Evolutionary conservation across 768 basidiomycete genomes (phyloP), one percentile per base, ranked within the genome.

Genomic region (Leccinum boreale): DNA sequence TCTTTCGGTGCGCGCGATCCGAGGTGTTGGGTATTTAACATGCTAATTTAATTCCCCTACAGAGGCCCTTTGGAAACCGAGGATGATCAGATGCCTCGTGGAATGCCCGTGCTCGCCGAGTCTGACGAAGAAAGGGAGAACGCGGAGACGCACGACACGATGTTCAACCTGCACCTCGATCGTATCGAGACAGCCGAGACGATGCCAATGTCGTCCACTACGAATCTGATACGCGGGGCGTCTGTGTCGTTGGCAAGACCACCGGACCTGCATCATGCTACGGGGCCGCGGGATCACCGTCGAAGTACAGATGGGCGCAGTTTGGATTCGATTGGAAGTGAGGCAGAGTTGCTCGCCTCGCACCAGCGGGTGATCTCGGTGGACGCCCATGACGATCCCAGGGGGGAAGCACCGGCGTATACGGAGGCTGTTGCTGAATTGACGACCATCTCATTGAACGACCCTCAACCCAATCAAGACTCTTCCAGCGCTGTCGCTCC

Each of bases 331-430:
- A 52, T 49, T 21, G 68, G 58, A 35, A 71, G 68, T 50, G 64
- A 63, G 23, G 51, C 55, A 2, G 71, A 62, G 26, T 42, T 71
- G 1, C 58, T 71, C 31, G 48, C 36, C 33, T 19, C 52, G 8
- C 67, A 71, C 35, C 55, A 49, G n/a, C 62, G 62, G 14, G 44
- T 3, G 0, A 9, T 59, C 10, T 67, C 66, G 23, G 47, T 11
- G 24, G 58, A 53, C 14, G 19, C 15, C 14, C n/a, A 17, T 17
- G 47, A 24, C 12, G 80, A 79, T 64, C 77, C 79, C 9, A 74
- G 84, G 59, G 89, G 86, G 23, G 82, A 84, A 42, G 85, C 86
- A 5, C 89, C 89, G 4, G 70, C 87, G 0, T 91, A 91, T 69
- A 82, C 79, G 52, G 87, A 89, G 62, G 62, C 58, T 29, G 56